Evolutionary conservation across 2,329 filamentous ascomycete genomes (phyloP).

Genomic region (Cyphellophora attinorum): DNA sequence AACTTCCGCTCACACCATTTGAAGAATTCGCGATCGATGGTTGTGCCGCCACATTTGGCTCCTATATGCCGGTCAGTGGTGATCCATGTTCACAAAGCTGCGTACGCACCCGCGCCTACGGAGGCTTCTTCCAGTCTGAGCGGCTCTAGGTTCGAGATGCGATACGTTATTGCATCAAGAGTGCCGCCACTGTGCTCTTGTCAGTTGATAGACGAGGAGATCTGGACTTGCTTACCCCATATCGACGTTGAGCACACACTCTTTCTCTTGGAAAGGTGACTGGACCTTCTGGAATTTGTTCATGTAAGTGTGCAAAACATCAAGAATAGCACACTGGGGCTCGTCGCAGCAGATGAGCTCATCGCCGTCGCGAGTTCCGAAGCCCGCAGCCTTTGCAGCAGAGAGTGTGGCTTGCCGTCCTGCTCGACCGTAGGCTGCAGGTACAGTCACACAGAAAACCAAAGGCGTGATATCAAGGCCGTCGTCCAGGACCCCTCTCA

Average conservation of each 20-base stretch:
- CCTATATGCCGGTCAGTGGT: slow-evolving; percentile 15
- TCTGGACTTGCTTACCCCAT: too few relatives aligned
- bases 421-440: slow-evolving; percentile 10
- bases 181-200: too few relatives aligned
- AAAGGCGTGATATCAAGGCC: slow-evolving; percentile 11
- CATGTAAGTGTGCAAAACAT: too few relatives aligned
- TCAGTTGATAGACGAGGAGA: too few relatives aligned
- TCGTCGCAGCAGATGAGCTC: slow-evolving; percentile 10
- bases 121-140: neutral
- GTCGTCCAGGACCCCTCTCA: neutral
- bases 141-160: neutral
- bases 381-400: slow-evolving; percentile 10
- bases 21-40: slow-evolving; percentile 25
- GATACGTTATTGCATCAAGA: slow-evolving; percentile 3
- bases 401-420: slow-evolving; percentile 4
- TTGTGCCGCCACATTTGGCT: slow-evolving; percentile 25
- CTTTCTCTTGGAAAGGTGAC: too few relatives aligned
- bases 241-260: too few relatives aligned
- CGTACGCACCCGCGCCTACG: neutral
- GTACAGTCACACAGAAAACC: slow-evolving; percentile 11
- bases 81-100: slow-evolving; percentile 15
- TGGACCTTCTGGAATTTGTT: too few relatives aligned
- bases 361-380: slow-evolving; percentile 8
- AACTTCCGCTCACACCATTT: slow-evolving; percentile 21
- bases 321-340: slow-evolving; percentile 18